A percentile compares a stretch with the other conserved stretches of the same genome.
These are phyloP conservation scores for Alternaria gaisen DNA, from an alignment of 2,329 filamentous ascomycete species.

Conservation along the genomic window DNA sequence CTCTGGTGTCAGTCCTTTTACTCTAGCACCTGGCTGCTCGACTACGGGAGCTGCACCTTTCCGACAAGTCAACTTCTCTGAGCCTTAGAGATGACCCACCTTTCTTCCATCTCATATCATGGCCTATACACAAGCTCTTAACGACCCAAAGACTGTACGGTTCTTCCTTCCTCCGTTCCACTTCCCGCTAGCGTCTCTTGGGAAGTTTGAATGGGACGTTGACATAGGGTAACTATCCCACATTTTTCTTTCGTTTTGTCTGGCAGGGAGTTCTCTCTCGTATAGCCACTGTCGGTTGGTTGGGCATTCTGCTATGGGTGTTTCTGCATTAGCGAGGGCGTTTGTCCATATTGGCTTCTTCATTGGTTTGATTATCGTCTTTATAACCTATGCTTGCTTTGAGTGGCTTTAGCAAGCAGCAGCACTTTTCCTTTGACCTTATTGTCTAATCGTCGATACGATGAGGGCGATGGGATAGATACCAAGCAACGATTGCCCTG, in stretches of 20 bases:
- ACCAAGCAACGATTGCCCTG: conserved; percentile 14
- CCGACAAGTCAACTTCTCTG: conserved; percentile 17
- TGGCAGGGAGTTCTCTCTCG: neutral
- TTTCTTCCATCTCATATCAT: neutral
- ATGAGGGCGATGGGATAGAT: neutral
- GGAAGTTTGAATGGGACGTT: neutral
- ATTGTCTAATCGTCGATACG: conserved; percentile 2
- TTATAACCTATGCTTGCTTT: neutral
- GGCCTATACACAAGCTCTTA: neutral
- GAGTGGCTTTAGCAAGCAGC: neutral
- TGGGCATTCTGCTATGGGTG: conserved; percentile 20
- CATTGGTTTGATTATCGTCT: neutral
- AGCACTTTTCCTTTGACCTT: neutral
- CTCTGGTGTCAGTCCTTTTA: neutral
- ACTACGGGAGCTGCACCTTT: conserved; percentile 3
- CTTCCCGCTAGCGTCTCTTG: conserved; percentile 12
- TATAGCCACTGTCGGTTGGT: conserved; percentile 7
- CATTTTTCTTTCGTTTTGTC: conserved; percentile 7
- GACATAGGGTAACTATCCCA: neutral
- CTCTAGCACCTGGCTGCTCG: neutral
- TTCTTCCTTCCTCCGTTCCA: neutral
- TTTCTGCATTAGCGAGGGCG: conserved; percentile 46
- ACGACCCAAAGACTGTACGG: neutral
- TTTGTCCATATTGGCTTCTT: conserved; percentile 13
- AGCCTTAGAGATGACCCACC: conserved; percentile 15